Conservation (phyloP, 495 filamentous ascomycete genomes). For the Penicillium dipodomyicola region DNA sequence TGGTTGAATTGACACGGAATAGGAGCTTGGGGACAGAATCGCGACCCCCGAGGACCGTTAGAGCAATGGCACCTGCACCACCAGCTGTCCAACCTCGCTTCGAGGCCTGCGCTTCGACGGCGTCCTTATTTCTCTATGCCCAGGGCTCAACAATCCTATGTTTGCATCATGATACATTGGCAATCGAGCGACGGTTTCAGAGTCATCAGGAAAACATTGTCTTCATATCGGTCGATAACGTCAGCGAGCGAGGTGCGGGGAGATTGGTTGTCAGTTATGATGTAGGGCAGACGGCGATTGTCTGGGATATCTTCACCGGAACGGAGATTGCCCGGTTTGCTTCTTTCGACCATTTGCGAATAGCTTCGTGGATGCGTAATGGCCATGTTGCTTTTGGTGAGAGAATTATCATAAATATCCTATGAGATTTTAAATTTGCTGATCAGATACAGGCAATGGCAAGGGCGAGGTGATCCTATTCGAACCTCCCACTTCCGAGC, state of each 20-base stretch:
- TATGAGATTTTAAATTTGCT: neutral
- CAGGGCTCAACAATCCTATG: slow-evolving; percentile 76
- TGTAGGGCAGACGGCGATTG: slow-evolving; percentile 84
- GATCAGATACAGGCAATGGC: slow-evolving; percentile 61
- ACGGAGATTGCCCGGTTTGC: slow-evolving; percentile 86
- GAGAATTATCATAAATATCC: slow-evolving; percentile 8
- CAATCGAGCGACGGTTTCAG: slow-evolving; percentile 83
- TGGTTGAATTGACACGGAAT: slow-evolving; percentile 37
- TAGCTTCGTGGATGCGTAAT: slow-evolving; percentile 95
- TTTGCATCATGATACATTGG: slow-evolving; percentile 86
- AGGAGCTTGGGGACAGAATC: slow-evolving; percentile 30
- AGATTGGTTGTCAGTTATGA: slow-evolving; percentile 91
- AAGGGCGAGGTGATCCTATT: slow-evolving; percentile 95
- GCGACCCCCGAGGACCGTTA: slow-evolving; percentile 26
- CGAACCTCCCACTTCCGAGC: slow-evolving; percentile 88
- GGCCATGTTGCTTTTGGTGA: slow-evolving; percentile 96
- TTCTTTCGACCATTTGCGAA: slow-evolving; percentile 80
- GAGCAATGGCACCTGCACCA: slow-evolving; percentile 48
- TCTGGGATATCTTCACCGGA: slow-evolving; percentile 94
- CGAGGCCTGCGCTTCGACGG: slow-evolving; percentile 82
- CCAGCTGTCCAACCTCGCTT: slow-evolving; percentile 57
- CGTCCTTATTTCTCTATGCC: slow-evolving; percentile 81
- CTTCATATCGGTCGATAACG: slow-evolving; percentile 85
- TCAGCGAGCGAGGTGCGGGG: slow-evolving; percentile 82
- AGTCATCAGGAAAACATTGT: slow-evolving; percentile 79